A percentile compares a stretch with the other conserved stretches of the same genome.
These are phyloP conservation scores for Pythium folliculosum DNA, from an alignment of 352 stramenopile genomes.

Conservation along the genomic window DNA sequence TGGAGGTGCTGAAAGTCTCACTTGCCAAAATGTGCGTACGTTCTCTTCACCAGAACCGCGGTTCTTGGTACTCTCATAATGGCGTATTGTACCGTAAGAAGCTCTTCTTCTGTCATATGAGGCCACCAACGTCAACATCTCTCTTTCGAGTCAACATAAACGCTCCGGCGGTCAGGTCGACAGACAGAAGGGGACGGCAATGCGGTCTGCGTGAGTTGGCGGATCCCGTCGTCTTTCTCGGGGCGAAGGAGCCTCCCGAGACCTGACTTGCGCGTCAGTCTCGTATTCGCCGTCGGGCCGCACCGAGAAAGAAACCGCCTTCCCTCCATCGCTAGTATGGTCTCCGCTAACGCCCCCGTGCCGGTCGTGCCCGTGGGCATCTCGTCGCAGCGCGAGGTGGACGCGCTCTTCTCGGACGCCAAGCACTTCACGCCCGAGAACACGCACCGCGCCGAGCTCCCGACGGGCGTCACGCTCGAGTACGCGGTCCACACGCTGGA, in stretches of 20 bases:
- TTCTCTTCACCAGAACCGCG: neutral
- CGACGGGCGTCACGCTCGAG: slow-evolving; percentile 51
- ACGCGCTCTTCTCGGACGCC: slow-evolving; percentile 46
- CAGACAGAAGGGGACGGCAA: too few species aligned
- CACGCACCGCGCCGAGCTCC: slow-evolving; percentile 29
- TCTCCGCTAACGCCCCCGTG: slow-evolving; percentile 1
- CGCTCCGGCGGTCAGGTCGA: too few species aligned
- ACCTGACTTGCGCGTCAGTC: neutral
- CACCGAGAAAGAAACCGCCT: neutral
- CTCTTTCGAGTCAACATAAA: too few species aligned
- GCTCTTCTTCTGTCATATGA: too few species aligned
- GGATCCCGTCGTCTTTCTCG: too few species aligned
- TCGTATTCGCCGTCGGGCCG: neutral
- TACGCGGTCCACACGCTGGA: slow-evolving; percentile 44
- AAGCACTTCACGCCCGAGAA: slow-evolving; percentile 39
- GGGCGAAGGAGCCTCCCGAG: too few species aligned
- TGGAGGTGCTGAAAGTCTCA: neutral
- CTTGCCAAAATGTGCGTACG: neutral
- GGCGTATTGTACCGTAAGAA: neutral
- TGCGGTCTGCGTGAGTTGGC: too few species aligned
- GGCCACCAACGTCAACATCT: too few species aligned
- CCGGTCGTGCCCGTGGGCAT: slow-evolving; percentile 36
- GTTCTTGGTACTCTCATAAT: neutral
- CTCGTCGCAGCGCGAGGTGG: slow-evolving; percentile 46
- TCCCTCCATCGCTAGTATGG: too few species aligned